Base-by-base conservation (phyloP, 1,284 basidiomycete species). In the Retiboletus flavoniger region DNA sequence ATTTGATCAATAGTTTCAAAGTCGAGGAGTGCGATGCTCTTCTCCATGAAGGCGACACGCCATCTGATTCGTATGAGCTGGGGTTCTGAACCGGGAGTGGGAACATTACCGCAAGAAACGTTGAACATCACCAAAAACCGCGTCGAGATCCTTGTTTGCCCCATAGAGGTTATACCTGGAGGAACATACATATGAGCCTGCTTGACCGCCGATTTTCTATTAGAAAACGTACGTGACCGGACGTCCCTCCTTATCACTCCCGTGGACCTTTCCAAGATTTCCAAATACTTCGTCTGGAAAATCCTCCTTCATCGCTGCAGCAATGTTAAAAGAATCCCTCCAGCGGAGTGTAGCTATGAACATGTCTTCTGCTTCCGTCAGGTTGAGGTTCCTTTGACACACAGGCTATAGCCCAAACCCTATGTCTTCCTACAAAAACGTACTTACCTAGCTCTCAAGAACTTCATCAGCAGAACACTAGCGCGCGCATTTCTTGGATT, bases 401-500 rank as follows among this genome's bases (percentile, higher is more conserved):
- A 24, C 28, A 19, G 0, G 6, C 1, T 7, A 11, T 31, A 40
- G 26, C 14, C 3, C 32, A 35, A 52, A 38, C 1, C 19, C 6
- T 2, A 26, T 10, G 26, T 4, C 16, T 42, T 17, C 9, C 11
- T 38, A 26, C 19, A 19, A 44, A 17, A 16, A n/a, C 28, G 34
- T 19, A 19, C 21, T 11, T 42, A 26, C 74, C 87, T 81, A 10
- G 89, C 89, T 55, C 87, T 78, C 34, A 90, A 72, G 73, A 91
- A 91, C 67, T 91, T 91, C 80, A 88, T 81, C 41, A 91, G 75
- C 7, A 91, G 64, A 19, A 91, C 87, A 61, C 85, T 89, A 43
- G 81, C 79, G 9, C 79, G 78, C 1, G 87, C 82, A 67, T 87
- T 78, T 38, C 68, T 71, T 16, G 80, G 75, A 50, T 75, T 75